phyloP scores from a whole-genome alignment of 345 rosid genomes.

The Anacardium occidentale region DNA sequence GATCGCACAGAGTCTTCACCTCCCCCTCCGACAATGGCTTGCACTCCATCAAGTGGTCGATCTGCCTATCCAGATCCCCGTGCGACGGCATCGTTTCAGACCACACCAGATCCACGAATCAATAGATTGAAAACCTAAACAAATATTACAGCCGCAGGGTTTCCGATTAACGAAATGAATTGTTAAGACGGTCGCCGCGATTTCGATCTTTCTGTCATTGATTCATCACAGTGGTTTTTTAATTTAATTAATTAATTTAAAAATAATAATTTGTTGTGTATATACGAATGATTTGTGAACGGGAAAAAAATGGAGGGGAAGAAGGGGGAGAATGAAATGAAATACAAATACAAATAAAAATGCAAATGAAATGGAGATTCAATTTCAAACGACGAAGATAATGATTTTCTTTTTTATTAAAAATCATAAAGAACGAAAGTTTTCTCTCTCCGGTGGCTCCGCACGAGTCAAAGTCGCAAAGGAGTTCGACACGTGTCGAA shows the following conservation, averaged over 20 bases:
- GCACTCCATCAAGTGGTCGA: constrained; percentile 97
- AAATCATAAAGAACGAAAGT: constrained; percentile 15
- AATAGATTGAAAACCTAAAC: background rate
- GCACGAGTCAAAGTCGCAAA: constrained; percentile 38
- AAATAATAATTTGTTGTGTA: background rate
- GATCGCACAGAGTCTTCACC: constrained; percentile 90
- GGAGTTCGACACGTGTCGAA: constrained; percentile 26
- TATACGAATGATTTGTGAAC: background rate
- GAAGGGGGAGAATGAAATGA: constrained; percentile 27
- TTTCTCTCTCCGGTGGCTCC: constrained; percentile 40
- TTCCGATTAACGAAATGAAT: constrained; percentile 16
- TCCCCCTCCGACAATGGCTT: constrained; percentile 86
- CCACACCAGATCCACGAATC: constrained; percentile 13
- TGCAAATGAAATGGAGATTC: constrained; percentile 37
- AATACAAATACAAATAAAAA: constrained; percentile 48
- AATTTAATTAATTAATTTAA: background rate
- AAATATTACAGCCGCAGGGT: background rate
- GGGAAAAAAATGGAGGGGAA: background rate
- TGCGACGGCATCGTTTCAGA: constrained; percentile 67
- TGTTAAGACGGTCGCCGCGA: constrained; percentile 21
- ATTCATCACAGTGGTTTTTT: background rate
- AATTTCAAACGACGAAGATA: background rate
- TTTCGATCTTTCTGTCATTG: constrained; percentile 33
- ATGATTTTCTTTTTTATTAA: constrained; percentile 13
- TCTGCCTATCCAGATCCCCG: constrained; percentile 97